Percentiles rank a stretch among this genome's conserved stretches.
phyloP scores from a whole-genome alignment of 345 rosid species.

The Gossypium raimondii region DNA sequence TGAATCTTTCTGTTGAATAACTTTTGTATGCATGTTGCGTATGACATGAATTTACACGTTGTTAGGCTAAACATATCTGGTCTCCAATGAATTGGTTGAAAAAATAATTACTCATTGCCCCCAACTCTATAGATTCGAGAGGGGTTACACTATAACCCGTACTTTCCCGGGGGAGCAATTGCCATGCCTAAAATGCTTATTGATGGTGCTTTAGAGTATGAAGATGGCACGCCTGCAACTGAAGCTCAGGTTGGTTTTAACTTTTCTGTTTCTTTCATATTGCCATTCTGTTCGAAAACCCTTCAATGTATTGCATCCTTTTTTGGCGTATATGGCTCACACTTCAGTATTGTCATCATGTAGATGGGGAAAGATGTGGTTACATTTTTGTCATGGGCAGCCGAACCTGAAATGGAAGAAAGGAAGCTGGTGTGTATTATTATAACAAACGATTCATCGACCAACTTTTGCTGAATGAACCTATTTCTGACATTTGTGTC shows the following conservation, averaged over 20 bases:
- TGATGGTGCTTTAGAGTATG: conserved; percentile 97
- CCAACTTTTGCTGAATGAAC: neutral
- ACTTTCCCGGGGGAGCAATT: conserved; percentile 99
- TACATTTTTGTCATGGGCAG: conserved; percentile 91
- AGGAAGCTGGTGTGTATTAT: conserved; percentile 68
- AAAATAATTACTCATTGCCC: neutral
- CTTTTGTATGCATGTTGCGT: neutral
- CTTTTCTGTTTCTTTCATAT: neutral
- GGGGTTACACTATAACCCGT: conserved; percentile 93
- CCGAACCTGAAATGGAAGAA: conserved; percentile 99
- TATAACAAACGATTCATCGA: neutral
- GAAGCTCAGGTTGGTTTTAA: conserved; percentile 79
- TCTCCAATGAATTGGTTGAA: neutral
- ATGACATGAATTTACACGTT: neutral
- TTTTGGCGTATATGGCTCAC: conserved; percentile 9
- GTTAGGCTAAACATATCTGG: neutral
- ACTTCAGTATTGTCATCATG: neutral
- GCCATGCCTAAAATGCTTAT: conserved; percentile 99
- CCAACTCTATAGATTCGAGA: conserved; percentile 64
- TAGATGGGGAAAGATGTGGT: conserved; percentile 99
- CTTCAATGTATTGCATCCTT: neutral
- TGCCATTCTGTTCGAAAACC: neutral
- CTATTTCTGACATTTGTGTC: conserved; percentile 5
- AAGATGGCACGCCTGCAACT: conserved; percentile 95
- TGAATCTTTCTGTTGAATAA: neutral